A percentile compares a stretch with the other conserved stretches of the same genome.
Evolutionary conservation across 1,139 yeast species (phyloP).

Genomic region (Pichia cactophila): DNA sequence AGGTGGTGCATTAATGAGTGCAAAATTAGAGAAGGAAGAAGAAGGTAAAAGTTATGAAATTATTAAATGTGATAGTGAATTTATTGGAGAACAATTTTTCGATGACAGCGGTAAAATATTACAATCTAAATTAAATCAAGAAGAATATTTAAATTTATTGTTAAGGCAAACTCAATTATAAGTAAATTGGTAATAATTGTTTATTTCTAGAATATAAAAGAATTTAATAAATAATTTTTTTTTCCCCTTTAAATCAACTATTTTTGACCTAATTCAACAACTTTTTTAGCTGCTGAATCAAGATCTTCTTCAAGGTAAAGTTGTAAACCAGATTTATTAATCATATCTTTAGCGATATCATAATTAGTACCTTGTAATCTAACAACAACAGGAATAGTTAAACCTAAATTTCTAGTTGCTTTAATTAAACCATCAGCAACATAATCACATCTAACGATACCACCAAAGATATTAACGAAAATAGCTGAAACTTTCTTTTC

Average conservation of each 20-base stretch:
- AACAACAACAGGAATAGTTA: conserved; percentile 91
- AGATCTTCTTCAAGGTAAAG: conserved; percentile 87
- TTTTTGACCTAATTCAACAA: conserved; percentile 50
- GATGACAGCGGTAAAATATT: conserved; percentile 33
- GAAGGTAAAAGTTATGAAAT: conserved; percentile 9
- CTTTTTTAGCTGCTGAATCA: conserved; percentile 96
- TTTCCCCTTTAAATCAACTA: neutral
- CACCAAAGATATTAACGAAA: conserved; percentile 97
- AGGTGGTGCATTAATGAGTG: conserved; percentile 74
- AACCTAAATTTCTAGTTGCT: conserved; percentile 83
- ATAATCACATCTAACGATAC: conserved; percentile 98
- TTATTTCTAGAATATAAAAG: neutral
- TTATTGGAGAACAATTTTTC: conserved; percentile 27
- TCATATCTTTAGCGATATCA: conserved; percentile 81
- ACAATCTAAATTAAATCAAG: conserved; percentile 28
- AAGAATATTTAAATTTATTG: conserved; percentile 28
- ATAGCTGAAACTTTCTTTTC: conserved; percentile 91
- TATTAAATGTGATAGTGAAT: conserved; percentile 14
- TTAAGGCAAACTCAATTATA: conserved; percentile 13
- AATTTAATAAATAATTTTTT: neutral
- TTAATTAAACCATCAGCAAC: conserved; percentile 96
- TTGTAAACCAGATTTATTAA: conserved; percentile 84
- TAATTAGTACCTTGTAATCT: conserved; percentile 98
- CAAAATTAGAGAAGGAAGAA: conserved; percentile 74
- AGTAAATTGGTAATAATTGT: neutral